Evolutionary conservation across 495 filamentous ascomycete genomes (phyloP).

Genomic region (Podospora australis): DNA sequence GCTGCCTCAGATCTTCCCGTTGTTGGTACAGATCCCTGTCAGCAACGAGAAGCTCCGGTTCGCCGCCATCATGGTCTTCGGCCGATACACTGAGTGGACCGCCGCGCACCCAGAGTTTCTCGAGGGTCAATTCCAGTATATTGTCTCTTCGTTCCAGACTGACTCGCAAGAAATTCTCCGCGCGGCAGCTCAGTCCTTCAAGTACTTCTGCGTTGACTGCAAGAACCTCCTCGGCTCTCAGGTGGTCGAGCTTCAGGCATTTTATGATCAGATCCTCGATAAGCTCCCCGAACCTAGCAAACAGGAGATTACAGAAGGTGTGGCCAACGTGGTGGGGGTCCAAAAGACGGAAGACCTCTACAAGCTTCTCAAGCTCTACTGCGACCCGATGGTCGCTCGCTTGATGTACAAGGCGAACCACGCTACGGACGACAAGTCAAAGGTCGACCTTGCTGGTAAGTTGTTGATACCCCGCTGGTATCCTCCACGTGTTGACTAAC

Average conservation of each 20-base stretch:
- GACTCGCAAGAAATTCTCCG: constrained; percentile 79
- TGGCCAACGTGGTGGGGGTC: constrained; percentile 80
- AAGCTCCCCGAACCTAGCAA: constrained; percentile 78
- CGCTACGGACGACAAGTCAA: constrained; percentile 71
- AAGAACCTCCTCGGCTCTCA: constrained; percentile 73
- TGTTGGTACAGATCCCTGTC: constrained; percentile 87
- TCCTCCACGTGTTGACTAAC: constrained; percentile 29
- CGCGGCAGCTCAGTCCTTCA: constrained; percentile 88
- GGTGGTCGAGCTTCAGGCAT: constrained; percentile 75
- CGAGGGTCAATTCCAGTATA: constrained; percentile 86
- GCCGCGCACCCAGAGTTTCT: constrained; percentile 87
- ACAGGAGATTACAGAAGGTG: constrained; percentile 92
- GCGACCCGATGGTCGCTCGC: constrained; percentile 81
- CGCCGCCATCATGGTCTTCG: constrained; percentile 93
- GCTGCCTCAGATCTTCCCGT: constrained; percentile 80
- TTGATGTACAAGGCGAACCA: constrained; percentile 82
- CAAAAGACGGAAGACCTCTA: constrained; percentile 77
- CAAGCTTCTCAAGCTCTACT: constrained; percentile 81
- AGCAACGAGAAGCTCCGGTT: constrained; percentile 97
- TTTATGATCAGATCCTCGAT: constrained; percentile 84
- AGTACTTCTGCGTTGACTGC: constrained; percentile 95
- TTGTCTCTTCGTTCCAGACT: constrained; percentile 83
- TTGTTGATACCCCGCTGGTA: constrained; percentile 69
- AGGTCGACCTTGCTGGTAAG: constrained; percentile 76
- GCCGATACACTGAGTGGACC: constrained; percentile 97